phyloP scores from a whole-genome alignment of 75 land plant species.

The Picea sitchensis region DNA sequence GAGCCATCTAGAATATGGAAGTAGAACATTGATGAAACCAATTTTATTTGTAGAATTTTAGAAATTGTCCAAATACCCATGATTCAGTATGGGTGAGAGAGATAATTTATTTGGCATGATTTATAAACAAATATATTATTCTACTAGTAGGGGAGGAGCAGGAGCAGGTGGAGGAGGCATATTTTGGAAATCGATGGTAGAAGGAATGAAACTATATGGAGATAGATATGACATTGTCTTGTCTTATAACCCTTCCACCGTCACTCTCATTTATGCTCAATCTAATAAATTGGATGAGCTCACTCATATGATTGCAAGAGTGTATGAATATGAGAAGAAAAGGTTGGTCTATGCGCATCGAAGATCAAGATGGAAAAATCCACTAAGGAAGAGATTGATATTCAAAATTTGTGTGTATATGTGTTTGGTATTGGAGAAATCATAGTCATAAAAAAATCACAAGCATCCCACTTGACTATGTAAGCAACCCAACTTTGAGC shows the following conservation, averaged over 20 bases:
- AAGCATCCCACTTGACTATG: too few species aligned
- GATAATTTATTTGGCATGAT: slow-evolving; percentile 41
- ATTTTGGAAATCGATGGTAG: slow-evolving; percentile 78
- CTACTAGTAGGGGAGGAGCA: slow-evolving; percentile 54
- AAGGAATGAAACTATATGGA: slow-evolving; percentile 54
- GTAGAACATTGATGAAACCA: slow-evolving; percentile 52
- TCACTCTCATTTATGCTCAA: too few species aligned
- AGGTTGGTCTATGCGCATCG: too few species aligned
- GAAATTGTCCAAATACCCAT: slow-evolving; percentile 50
- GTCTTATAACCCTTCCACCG: slow-evolving; percentile 20
- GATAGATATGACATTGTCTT: slow-evolving; percentile 77
- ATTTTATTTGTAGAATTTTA: slow-evolving; percentile 80
- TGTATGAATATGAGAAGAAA: too few species aligned
- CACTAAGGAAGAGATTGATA: too few species aligned
- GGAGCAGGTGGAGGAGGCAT: slow-evolving; percentile 62
- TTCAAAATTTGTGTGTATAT: too few species aligned
- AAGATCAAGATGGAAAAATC: too few species aligned
- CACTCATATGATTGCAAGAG: too few species aligned
- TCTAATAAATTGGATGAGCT: too few species aligned
- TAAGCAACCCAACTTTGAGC: too few species aligned
- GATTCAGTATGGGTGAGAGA: slow-evolving; percentile 44
- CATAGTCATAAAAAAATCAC: too few species aligned
- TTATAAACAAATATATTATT: slow-evolving; percentile 51
- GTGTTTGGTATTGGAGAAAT: too few species aligned
- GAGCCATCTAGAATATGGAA: slow-evolving; percentile 68